Evolutionary conservation across 257 asterid genomes (phyloP).

Genomic region (Nicotiana paniculata): DNA sequence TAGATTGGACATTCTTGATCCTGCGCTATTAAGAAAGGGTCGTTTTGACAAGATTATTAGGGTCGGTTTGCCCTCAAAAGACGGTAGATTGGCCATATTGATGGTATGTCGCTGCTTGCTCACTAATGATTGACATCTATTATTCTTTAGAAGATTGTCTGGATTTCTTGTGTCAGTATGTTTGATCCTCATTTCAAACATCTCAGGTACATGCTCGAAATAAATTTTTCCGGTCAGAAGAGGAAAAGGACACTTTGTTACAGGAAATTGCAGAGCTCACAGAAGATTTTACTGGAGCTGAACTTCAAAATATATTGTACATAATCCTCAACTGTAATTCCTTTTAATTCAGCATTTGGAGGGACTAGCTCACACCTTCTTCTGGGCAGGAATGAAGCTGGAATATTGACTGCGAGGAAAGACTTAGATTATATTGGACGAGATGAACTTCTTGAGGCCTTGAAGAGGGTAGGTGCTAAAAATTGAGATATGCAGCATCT

Average conservation of each 20-base stretch:
- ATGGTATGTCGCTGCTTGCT: constrained; percentile 40
- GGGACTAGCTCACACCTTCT: constrained; percentile 23
- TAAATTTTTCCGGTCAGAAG: constrained; percentile 88
- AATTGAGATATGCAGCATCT: constrained; percentile 11
- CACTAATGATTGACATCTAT: neutral
- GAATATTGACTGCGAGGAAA: constrained; percentile 89
- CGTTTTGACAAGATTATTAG: constrained; percentile 97
- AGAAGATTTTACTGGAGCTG: constrained; percentile 97
- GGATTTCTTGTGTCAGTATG: neutral
- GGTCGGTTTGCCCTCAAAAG: constrained; percentile 93
- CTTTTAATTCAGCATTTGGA: constrained; percentile 11
- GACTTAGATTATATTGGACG: constrained; percentile 87
- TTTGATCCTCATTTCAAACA: constrained; percentile 18
- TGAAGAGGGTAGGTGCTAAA: constrained; percentile 64
- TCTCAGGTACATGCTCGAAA: constrained; percentile 95
- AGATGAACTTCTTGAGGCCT: constrained; percentile 94
- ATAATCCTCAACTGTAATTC: constrained; percentile 10
- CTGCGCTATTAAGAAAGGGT: constrained; percentile 93
- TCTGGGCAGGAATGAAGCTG: constrained; percentile 93
- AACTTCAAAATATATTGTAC: constrained; percentile 90
- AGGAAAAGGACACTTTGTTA: constrained; percentile 78
- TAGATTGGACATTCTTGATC: constrained; percentile 96
- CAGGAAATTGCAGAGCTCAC: constrained; percentile 76
- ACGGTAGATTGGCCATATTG: constrained; percentile 91
- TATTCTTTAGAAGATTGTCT: neutral